Evolutionary conservation across 2,329 filamentous ascomycete genomes (phyloP), one percentile per base, ranked within the genome.

Genomic region (Cladosporium sp.): DNA sequence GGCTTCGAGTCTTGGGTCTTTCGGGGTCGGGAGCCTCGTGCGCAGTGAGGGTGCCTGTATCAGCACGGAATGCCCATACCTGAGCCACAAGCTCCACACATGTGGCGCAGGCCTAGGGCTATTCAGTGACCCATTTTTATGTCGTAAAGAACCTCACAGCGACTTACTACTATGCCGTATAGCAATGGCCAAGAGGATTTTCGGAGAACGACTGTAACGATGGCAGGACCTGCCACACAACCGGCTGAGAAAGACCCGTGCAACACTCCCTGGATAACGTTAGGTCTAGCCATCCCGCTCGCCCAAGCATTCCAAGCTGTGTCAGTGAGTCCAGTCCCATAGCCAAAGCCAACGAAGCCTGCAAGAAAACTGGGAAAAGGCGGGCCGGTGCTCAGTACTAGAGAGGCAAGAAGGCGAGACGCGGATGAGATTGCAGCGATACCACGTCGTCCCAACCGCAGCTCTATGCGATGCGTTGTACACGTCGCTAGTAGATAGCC

Each of bases 291-390:
- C 17, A 42, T 45, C 38, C 51, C 19, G 25, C 51, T 39, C 15
- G 39, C 51, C 51, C 51, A 55, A 14, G 51, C 8, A 6, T 55
- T 55, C 51, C 51, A 55, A 7, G 51, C 51, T 9, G 51, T 55
- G 12, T 55, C 51, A 36, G 51, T 55, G 12, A 43, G 36, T 12
- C 51, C 51, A 9, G 51, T 55, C 12, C 51, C 51, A n/a, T 55
- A 55, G 37, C 51, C 51, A 15, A 55, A 25, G 39, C 37, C 37
- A 8, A 25, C 51, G 28, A 43, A 55, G 28, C 51, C 22, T 7
- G 39, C 39, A n/a, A 55, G 51, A 9, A 55, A 28, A 7, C 30
- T 6, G 6, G 28, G 17, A 55, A 55, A 55, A 9, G 39, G 15
- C 19, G 51, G 51, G 9, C 15, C 5, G 22, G 14, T 19, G n/a